These are phyloP conservation scores for Daldinia sp. DNA, from an alignment of 2,329 filamentous ascomycete species.

Conservation along the genomic window DNA sequence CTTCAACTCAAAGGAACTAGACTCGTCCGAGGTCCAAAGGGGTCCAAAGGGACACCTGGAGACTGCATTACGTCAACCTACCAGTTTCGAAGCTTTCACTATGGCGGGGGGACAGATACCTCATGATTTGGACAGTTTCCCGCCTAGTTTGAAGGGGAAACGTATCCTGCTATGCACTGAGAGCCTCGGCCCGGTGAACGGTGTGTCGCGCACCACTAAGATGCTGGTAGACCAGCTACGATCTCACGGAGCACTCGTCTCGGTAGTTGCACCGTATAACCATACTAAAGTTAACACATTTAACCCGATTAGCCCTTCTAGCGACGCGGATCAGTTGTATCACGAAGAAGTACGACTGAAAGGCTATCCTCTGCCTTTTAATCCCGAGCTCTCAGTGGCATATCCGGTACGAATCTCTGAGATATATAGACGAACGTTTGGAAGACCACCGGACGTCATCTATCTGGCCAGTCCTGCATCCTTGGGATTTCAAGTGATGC, in stretches of 20 bases:
- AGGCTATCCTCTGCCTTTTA: slow-evolving; percentile 77
- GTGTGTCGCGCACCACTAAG: slow-evolving; percentile 77
- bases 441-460: slow-evolving; percentile 71
- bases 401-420: slow-evolving; percentile 75
- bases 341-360: slow-evolving; percentile 69
- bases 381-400: slow-evolving; percentile 76
- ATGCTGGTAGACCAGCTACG: slow-evolving; percentile 77
- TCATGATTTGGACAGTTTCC: slow-evolving; percentile 61
- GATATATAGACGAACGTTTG: slow-evolving; percentile 71
- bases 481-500: slow-evolving; percentile 76
- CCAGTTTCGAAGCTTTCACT: not conserved
- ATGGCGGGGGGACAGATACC: slow-evolving; percentile 11
- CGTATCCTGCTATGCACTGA: slow-evolving; percentile 76
- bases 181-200: slow-evolving; percentile 78
- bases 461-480: slow-evolving; percentile 78
- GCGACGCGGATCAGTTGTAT: slow-evolving; percentile 48
- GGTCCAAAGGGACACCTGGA: not conserved
- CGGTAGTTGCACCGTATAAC: slow-evolving; percentile 74
- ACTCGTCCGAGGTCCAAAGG: not conserved
- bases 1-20: not conserved
- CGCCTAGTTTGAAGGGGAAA: slow-evolving; percentile 66
- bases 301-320: slow-evolving; percentile 56
- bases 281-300: slow-evolving; percentile 67
- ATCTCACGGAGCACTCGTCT: slow-evolving; percentile 72
- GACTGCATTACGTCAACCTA: slow-evolving; percentile 4